A percentile compares a stretch with the other conserved stretches of the same genome.
These are phyloP conservation scores for Paecilomyces sp. DNA, from an alignment of 2,329 filamentous ascomycete species.

Conservation along the genomic window DNA sequence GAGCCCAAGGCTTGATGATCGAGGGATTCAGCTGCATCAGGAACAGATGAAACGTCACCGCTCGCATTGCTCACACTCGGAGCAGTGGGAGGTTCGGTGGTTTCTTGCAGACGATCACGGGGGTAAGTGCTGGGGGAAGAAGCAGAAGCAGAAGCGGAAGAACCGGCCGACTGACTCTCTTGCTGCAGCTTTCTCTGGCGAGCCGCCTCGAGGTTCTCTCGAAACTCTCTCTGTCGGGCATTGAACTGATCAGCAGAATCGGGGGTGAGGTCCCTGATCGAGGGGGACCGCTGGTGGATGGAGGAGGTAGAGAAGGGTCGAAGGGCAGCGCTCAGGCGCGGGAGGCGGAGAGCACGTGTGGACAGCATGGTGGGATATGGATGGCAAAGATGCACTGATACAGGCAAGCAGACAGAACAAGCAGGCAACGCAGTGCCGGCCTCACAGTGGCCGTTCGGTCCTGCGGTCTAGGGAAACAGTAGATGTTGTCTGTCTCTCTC, in stretches of 20 bases:
- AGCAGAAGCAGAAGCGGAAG: conserved; percentile 38
- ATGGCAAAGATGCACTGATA: background rate
- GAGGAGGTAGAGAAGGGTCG: conserved; percentile 55
- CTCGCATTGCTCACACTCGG: conserved; percentile 40
- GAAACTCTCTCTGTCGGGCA: conserved; percentile 76
- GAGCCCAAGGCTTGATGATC: conserved; percentile 50
- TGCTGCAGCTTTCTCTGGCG: conserved; percentile 70
- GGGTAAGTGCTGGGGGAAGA: conserved; percentile 20
- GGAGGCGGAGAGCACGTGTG: conserved; percentile 43
- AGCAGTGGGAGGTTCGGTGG: conserved; percentile 35
- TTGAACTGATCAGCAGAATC: conserved; percentile 70
- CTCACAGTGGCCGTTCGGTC: background rate
- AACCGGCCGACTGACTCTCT: conserved; percentile 67
- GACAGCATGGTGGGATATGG: conserved; percentile 29
- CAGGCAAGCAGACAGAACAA: background rate
- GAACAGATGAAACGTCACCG: conserved; percentile 23
- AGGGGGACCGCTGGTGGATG: conserved; percentile 53
- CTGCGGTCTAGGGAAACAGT: background rate
- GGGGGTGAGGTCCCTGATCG: conserved; percentile 75
- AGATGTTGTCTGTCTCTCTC: background rate
- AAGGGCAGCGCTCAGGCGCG: conserved; percentile 41
- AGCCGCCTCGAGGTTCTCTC: conserved; percentile 68
- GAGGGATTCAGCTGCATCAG: conserved; percentile 34
- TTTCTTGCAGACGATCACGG: conserved; percentile 30
- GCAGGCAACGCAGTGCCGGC: background rate